Percentiles rank a stretch among this genome's conserved stretches.
Evolutionary conservation across 345 rosid species (phyloP).

Genomic region (Brassica cretica): DNA sequence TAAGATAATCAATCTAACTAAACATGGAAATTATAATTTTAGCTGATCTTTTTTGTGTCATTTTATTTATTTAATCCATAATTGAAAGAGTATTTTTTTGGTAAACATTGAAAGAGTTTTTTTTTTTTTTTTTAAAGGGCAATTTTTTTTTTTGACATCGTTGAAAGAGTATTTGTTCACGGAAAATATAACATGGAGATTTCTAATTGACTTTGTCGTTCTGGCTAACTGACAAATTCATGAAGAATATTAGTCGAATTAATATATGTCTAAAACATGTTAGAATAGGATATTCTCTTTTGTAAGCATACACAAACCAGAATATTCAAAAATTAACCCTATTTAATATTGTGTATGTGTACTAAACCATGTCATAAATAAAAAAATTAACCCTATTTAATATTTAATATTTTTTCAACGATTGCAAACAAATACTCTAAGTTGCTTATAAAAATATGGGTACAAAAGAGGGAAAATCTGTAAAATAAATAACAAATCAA

Average conservation of each 20-base stretch:
- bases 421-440: background rate
- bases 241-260: slow-evolving; percentile 2
- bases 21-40: background rate
- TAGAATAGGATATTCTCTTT: background rate
- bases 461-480: background rate
- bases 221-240: background rate
- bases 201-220: background rate
- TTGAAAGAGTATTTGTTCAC: background rate
- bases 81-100: background rate
- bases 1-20: background rate
- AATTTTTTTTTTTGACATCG: no score
- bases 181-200: background rate
- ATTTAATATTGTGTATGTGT: background rate
- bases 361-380: background rate
- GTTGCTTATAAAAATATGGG: background rate
- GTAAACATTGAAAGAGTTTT: no score
- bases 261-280: background rate
- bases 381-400: background rate
- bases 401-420: background rate
- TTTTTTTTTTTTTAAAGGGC: background rate
- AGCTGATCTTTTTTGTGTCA: background rate
- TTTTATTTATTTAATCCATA: background rate
- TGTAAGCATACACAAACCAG: background rate
- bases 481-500: background rate
- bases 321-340: background rate